Evolutionary conservation across 176 grass and related monocot species (phyloP), one percentile per base, ranked within the genome.

Genomic region (Juncus inflexus): DNA sequence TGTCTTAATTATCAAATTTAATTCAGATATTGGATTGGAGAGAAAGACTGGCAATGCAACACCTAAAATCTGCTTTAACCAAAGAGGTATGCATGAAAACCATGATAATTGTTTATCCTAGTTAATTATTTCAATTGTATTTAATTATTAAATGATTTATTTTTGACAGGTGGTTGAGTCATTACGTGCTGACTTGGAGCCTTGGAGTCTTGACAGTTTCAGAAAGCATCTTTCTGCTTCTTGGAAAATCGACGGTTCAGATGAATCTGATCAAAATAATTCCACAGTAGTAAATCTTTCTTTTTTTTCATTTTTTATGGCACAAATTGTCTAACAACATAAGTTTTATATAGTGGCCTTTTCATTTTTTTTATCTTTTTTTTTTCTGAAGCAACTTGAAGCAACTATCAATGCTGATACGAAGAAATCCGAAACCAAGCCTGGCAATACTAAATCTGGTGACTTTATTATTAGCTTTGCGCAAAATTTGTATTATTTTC

Each of bases 191-290:
- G 85, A 99, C 49, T 63, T 52, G 47, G 85, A 79, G 15, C 38
- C 80, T 51, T 84, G 87, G 85, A 99, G 86, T 80, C 83, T 99
- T 55, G 85, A 92, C 13, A 91, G 81, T 66, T 91, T 92, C 40
- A 89, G 80, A 52, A 84, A 89, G 43, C 88, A 64, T 82, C 68
- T 76, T 9, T 92, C 88, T 40, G 75, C 79, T 70, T 99, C 94
- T 53, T 99, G 94, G 94, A 91, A 83, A 90, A 83, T 80, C 62
- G 80, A 92, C 74, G 85, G 80, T 63, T 50, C 74, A 56, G 74
- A 61, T 7, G 14, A 74, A 45, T 37, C 52, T 70, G 60, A 79
- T 4, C 57, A 80, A 62, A 74, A 67, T 60, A 84, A 70, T 72
- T 12, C 55, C 42, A 83, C 42, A 62, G 11, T 57, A 63, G 51